A percentile compares a stretch with the other conserved stretches of the same genome.
These are phyloP conservation scores for Amaranthus palmeri DNA, from an alignment of 148 eudicot species.

Conservation along the genomic window DNA sequence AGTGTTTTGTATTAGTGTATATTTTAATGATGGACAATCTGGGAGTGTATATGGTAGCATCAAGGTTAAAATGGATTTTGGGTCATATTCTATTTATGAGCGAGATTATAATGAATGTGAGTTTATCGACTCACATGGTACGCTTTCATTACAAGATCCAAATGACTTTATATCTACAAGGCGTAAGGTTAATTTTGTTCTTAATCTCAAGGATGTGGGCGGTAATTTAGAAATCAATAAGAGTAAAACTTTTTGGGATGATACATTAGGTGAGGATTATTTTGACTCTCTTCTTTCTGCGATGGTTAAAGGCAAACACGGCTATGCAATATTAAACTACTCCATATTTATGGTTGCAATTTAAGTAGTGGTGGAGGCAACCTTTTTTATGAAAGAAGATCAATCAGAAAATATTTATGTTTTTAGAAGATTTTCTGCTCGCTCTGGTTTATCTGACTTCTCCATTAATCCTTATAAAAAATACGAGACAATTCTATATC, in stretches of 20 bases:
- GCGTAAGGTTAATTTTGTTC: not conserved
- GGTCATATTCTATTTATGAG: not conserved
- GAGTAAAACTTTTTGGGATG: not conserved
- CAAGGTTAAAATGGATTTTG: not conserved
- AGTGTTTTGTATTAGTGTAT: not conserved
- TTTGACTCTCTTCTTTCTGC: not conserved
- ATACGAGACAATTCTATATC: not conserved
- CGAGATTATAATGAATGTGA: not conserved
- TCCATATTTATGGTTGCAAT: not conserved
- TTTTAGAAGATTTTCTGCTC: not conserved
- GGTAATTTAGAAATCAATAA: not conserved
- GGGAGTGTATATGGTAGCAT: slow-evolving; percentile 4
- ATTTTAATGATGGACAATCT: not conserved
- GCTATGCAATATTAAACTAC: not conserved
- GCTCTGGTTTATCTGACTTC: not conserved
- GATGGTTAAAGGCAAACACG: not conserved
- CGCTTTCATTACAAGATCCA: not conserved
- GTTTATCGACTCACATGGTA: not conserved
- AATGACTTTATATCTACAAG: not conserved
- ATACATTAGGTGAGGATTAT: not conserved
- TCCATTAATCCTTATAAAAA: not conserved
- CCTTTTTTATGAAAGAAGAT: not conserved
- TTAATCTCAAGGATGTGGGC: not conserved
- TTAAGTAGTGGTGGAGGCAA: not conserved
- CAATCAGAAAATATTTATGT: not conserved